These are phyloP conservation scores for Talaromyces sp. DNA, from an alignment of 2,329 filamentous ascomycete species.

Conservation along the genomic window DNA sequence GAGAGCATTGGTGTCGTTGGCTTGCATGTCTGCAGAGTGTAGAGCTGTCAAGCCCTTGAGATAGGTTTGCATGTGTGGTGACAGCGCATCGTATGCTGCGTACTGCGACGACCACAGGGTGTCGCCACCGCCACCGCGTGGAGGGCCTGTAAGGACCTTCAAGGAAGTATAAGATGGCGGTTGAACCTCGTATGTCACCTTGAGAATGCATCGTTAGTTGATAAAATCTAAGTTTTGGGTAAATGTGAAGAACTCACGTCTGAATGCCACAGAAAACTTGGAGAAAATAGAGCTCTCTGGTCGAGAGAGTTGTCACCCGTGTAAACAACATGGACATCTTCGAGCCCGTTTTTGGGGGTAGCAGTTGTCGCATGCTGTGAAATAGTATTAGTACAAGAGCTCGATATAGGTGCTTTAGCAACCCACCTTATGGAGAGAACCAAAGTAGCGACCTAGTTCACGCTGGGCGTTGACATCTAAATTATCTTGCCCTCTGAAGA, in stretches of 20 bases:
- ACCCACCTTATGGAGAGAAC: conserved; percentile 45
- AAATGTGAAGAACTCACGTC: conserved; percentile 36
- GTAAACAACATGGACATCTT: conserved; percentile 56
- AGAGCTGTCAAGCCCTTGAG: conserved; percentile 54
- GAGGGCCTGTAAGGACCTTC: conserved; percentile 51
- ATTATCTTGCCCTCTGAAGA: conserved; percentile 54
- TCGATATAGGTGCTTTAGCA: background rate
- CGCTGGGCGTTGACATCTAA: conserved; percentile 52
- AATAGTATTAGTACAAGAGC: conserved; percentile 1
- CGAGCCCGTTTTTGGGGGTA: conserved; percentile 47
- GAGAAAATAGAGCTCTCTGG: conserved; percentile 51
- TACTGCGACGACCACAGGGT: conserved; percentile 57
- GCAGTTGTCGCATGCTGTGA: conserved; percentile 49
- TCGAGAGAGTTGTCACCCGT: conserved; percentile 50
- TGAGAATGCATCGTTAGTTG: background rate
- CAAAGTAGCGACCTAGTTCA: conserved; percentile 50
- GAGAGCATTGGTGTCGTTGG: conserved; percentile 45
- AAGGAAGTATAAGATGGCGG: conserved; percentile 55
- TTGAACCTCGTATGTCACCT: conserved; percentile 56
- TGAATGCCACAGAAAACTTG: conserved; percentile 53
- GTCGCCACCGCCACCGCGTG: conserved; percentile 53
- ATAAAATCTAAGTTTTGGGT: conserved; percentile 1
- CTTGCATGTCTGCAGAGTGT: conserved; percentile 53
- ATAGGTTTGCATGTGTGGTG: conserved; percentile 53
- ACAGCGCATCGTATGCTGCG: conserved; percentile 55